Conservation (phyloP, 1,284 basidiomycete genomes). For the Austroboletus sp. region DNA sequence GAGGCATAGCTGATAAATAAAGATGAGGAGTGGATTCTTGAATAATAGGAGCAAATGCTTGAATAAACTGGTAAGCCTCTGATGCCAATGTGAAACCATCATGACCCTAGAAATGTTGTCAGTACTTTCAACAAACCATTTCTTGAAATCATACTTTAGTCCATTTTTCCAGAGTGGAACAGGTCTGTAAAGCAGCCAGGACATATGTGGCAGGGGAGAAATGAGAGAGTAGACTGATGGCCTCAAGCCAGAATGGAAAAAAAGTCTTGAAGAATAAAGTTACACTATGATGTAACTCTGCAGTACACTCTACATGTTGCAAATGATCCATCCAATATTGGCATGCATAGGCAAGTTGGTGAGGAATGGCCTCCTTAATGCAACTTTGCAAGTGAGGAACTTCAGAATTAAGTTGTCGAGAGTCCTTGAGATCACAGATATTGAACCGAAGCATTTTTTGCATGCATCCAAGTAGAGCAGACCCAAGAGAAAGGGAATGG, state of each 20-base stretch:
- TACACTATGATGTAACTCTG: background rate
- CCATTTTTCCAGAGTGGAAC: background rate
- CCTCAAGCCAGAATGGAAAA: background rate
- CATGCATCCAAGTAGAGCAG: background rate
- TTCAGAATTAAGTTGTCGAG: background rate
- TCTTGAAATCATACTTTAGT: background rate
- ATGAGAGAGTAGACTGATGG: background rate
- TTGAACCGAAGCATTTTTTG: background rate
- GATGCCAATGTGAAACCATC: background rate
- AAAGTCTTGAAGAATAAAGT: background rate
- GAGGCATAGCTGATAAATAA: too few relatives aligned
- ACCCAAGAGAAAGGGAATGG: background rate
- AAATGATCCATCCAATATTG: conserved; percentile 5
- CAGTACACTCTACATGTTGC: background rate
- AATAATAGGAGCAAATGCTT: background rate
- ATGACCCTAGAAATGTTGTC: background rate
- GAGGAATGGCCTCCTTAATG: background rate
- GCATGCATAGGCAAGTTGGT: background rate
- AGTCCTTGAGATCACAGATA: conserved; percentile 1
- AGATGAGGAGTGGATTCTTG: background rate
- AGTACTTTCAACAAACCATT: too few relatives aligned
- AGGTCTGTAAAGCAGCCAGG: background rate
- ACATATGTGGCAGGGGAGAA: background rate
- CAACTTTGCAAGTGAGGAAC: background rate
- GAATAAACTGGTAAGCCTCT: background rate